Evolutionary conservation across 495 filamentous ascomycete genomes (phyloP).

Genomic region (Rhizodiscina lignyota): DNA sequence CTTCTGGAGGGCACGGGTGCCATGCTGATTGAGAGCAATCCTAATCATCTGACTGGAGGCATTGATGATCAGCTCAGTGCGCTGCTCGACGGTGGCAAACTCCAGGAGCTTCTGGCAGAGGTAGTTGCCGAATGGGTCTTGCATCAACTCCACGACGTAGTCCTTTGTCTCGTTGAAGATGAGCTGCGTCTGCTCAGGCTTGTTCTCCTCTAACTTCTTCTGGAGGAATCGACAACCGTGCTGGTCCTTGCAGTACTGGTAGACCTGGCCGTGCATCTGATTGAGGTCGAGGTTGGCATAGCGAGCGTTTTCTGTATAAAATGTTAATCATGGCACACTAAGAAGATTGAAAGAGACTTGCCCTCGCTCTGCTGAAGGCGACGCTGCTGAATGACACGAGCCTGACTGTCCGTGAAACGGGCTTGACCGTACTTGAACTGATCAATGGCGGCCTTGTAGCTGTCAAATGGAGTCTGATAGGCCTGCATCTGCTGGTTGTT

Average conservation of each 20-base stretch:
- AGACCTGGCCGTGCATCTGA: slow-evolving; percentile 61
- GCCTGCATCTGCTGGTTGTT: slow-evolving; percentile 17
- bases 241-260: slow-evolving; percentile 85
- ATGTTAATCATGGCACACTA: slow-evolving; percentile 3
- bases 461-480: slow-evolving; percentile 32
- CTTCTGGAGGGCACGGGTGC: slow-evolving; percentile 90
- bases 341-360: slow-evolving; percentile 12
- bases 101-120: slow-evolving; percentile 94
- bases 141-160: slow-evolving; percentile 94
- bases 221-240: slow-evolving; percentile 92
- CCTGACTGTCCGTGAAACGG: slow-evolving; percentile 43
- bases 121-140: slow-evolving; percentile 95
- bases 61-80: slow-evolving; percentile 79
- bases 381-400: slow-evolving; percentile 52
- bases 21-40: slow-evolving; percentile 92
- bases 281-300: slow-evolving; percentile 69
- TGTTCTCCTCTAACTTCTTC: slow-evolving; percentile 88
- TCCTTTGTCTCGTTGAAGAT: slow-evolving; percentile 86
- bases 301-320: slow-evolving; percentile 32
- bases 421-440: slow-evolving; percentile 16
- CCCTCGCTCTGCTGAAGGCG: slow-evolving; percentile 47
- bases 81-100: slow-evolving; percentile 82
- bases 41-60: slow-evolving; percentile 68
- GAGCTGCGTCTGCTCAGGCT: slow-evolving; percentile 65
- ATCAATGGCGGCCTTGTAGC: slow-evolving; percentile 21